These are phyloP conservation scores for Trichoderma sp. DNA, from an alignment of 2,329 filamentous ascomycete species.

Conservation along the genomic window DNA sequence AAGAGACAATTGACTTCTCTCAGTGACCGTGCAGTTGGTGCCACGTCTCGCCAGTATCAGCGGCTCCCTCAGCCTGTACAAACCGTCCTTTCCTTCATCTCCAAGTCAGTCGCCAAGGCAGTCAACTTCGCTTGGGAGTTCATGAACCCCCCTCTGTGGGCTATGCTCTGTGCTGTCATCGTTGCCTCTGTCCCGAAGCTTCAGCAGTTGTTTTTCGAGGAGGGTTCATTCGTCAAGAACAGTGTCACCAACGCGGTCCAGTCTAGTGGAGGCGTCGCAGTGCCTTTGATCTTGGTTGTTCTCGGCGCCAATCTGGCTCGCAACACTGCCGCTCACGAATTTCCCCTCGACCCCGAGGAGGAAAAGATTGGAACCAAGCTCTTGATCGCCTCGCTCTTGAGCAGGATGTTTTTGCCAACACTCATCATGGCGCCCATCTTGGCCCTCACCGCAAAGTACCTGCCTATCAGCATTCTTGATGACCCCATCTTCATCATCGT, in stretches of 20 bases:
- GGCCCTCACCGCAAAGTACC: conserved; percentile 83
- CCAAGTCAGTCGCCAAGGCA: conserved; percentile 46
- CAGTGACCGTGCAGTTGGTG: conserved; percentile 29
- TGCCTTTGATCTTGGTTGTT: conserved; percentile 93
- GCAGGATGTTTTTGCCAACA: conserved; percentile 90
- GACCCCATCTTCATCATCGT: conserved; percentile 98
- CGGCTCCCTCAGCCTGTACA: conserved; percentile 48
- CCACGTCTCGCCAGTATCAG: conserved; percentile 34
- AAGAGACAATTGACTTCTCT: conserved; percentile 33
- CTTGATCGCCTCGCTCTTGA: conserved; percentile 80
- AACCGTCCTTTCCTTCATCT: conserved; percentile 33
- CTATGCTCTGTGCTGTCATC: conserved; percentile 88
- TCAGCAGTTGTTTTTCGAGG: conserved; percentile 82
- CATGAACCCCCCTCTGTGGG: conserved; percentile 98
- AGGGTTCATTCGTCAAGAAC: conserved; percentile 88
- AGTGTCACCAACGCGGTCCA: conserved; percentile 85
- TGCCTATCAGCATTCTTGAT: conserved; percentile 90
- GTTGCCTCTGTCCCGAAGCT: conserved; percentile 84
- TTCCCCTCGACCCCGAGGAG: conserved; percentile 69
- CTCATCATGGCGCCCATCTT: conserved; percentile 89
- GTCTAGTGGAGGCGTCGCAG: conserved; percentile 86
- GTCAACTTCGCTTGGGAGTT: conserved; percentile 78
- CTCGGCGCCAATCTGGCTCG: conserved; percentile 91
- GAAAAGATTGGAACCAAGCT: conserved; percentile 69
- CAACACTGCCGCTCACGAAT: conserved; percentile 75